A percentile compares a stretch with the other conserved stretches of the same genome.
phyloP scores from a whole-genome alignment of 495 filamentous ascomycete genomes.

The Penicillium salamii region DNA sequence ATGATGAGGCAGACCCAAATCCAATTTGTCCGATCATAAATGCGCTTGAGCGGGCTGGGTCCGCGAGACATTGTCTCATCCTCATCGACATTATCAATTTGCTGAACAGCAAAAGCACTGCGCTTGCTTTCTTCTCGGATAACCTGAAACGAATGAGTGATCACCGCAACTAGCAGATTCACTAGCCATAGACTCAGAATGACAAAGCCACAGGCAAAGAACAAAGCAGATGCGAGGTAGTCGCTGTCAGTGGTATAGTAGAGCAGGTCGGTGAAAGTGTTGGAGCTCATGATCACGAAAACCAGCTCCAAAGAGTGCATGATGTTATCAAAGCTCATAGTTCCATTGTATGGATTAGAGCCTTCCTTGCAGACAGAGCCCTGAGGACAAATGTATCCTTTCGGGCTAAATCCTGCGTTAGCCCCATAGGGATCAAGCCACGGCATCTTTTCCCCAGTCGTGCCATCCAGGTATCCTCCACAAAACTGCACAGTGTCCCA shows the following conservation, averaged over 20 bases:
- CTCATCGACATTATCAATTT: conserved; percentile 47
- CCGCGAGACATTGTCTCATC: conserved; percentile 37
- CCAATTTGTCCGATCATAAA: conserved; percentile 70
- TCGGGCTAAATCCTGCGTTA: conserved; percentile 50
- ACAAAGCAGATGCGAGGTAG: conserved; percentile 79
- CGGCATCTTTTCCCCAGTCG: conserved; percentile 54
- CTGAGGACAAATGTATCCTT: conserved; percentile 88
- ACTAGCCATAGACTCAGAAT: conserved; percentile 96
- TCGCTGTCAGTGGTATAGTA: conserved; percentile 91
- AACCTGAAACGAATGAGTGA: conserved; percentile 97
- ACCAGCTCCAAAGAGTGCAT: conserved; percentile 86
- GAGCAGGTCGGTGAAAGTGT: conserved; percentile 92
- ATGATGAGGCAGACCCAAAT: conserved; percentile 81
- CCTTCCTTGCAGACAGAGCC: conserved; percentile 81
- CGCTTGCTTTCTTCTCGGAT: conserved; percentile 94
- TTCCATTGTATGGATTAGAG: conserved; percentile 76
- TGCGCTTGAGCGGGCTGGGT: conserved; percentile 56
- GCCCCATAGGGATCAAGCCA: conserved; percentile 59
- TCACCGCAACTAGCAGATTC: conserved; percentile 95
- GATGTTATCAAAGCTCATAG: conserved; percentile 94
- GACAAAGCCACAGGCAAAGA: conserved; percentile 82
- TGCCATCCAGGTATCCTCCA: conserved; percentile 70
- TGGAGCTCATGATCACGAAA: conserved; percentile 98
- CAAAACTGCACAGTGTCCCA: conserved; percentile 70
- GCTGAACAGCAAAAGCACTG: conserved; percentile 84